Base-by-base conservation (phyloP, 345 rosid genomes). In the Nasturtium officinale region DNA sequence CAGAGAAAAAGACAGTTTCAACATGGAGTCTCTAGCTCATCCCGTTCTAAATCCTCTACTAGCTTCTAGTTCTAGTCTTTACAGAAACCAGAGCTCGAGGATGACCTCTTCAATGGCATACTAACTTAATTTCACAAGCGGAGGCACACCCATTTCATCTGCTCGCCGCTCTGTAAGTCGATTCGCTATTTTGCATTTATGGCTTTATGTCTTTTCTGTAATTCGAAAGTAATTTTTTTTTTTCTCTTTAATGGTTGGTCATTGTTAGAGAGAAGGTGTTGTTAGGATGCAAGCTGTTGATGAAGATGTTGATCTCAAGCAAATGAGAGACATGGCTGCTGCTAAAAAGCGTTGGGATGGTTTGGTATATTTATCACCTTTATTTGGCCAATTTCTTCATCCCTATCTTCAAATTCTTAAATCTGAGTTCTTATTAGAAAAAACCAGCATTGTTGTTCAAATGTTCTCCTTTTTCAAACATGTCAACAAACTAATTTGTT, bases 291-390 rank as follows among this genome's bases (percentile, higher is more conserved):
- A 83, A 81, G 87, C 91, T 54, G 90, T 59, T 40, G 83, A 70
- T 40, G 95, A 89, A 79, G 96, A 91, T 74, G 78, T 70, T 75
- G 95, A 87, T 64, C 60, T 91, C 79, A 89, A 88, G 90, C 97
- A 91, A 82, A 80, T 89, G 90, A 88, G 85, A 80, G 97, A 89
- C 75, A 82, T 89, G 90, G 89, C 97, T 71, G 90, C 96, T 73
- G 95, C 97, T 18, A 88, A 85, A 86, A 94, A 90, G 83, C 87
- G 95, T 87, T 91, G 96, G 97, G 97, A 94, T 67, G 83, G 85
- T 71, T 67, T 91, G 97, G 98, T 94, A 85, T 35, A 10, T 17
- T 11, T 16, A 23, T 53, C 55, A 26, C 17, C 25, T 37, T 38
- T 13, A 0, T 57, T 67, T 11, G 21, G 6, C 13, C 46, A 21